Evolutionary conservation across 2,329 filamentous ascomycete species (phyloP), one percentile per base, ranked within the genome.

Genomic region (Talaromyces marneffei): DNA sequence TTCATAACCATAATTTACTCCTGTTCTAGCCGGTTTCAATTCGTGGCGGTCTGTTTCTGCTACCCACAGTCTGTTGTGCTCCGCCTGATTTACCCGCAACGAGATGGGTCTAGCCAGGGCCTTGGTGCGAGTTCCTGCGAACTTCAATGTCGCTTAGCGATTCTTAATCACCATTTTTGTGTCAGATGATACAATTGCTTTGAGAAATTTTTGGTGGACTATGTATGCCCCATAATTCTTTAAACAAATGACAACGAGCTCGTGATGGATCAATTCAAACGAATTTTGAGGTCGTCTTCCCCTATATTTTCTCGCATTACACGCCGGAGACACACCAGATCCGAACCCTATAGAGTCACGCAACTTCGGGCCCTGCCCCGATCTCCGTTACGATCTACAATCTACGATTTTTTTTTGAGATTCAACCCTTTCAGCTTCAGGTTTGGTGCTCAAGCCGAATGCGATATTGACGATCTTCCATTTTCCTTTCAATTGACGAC

Each of bases 11-110:
- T 39, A n/a, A 27, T 39, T 29, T 31, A 40, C 27, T 44, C 39
- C 44, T 46, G 20, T 14, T 37, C 42, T 44, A 35, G 40, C 57
- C 57, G 59, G 59, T 56, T 61, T 61, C 59, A 46, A 56, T 55
- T 61, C 59, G 59, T 59, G 57, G 33, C 25, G 31, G 25, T 39
- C 44, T 59, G n/a, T 25, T 42, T 33, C 4, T 53, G 29, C 29
- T 52, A 6, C 35, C 18, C 9, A 33, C 10, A 3, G 8, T 53
- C 57, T 46, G 57, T n/a, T 59, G 16, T 42, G 5, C 27, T 53
- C 46, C 57, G 57, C 57, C 57, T 42, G 12, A 25, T 42, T 53
- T 53, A 59, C 46, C 57, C 57, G 57, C 57, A 16, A 53, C 20
- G 12, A n/a, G 23, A 40, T 18, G 44, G 37, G 20, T 52, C 56